Evolutionary conservation across 768 basidiomycete species (phyloP), one percentile per base, ranked within the genome.

Genomic region (Lactarius sp.): DNA sequence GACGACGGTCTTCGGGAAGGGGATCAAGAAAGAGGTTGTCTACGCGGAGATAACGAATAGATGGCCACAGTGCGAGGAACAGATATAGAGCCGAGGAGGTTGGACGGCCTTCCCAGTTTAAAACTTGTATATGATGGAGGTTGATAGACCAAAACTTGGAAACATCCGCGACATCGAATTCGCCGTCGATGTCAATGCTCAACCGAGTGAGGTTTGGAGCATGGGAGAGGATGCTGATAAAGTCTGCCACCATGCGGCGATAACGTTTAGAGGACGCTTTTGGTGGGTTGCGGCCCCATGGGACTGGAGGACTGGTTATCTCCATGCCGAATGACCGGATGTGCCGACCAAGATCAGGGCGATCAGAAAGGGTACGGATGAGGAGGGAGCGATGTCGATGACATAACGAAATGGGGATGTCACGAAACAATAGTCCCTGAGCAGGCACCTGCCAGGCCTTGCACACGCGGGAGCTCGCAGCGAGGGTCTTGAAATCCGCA

Each of bases 101-200:
- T 13, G 64, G 64, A 16, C 64, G 64, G 8, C 64, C 64, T 56
- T 65, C 64, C 64, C 64, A 65, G 41, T 65, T 65, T 31, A 65
- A 56, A 2, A 51, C 39, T 18, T 65, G 39, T 20, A 65, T n/a
- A 18, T 65, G 64, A 34, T 50, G 54, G 10, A 60, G 64, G 42
- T 60, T 33, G 64, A 65, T 33, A 33, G 64, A 51, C 7, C 42
- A 7, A 33, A 65, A 59, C 6, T 52, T 56, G 3, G 49, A 44
- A 31, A 60, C 4, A 46, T 65, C 49, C 6, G 34, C 54, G 6
- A 27, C 16, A 16, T 60, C 59, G 34, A 65, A 47, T 44, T 65
- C 64, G 50, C 59, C 64, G 36, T 65, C 64, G 16, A 65, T 56
- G 36, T 65, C 64, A 34, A 65, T 60, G 34, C 52, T 52, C 34